Evolutionary conservation across 345 rosid genomes (phyloP).

Genomic region (Litchi chinensis): DNA sequence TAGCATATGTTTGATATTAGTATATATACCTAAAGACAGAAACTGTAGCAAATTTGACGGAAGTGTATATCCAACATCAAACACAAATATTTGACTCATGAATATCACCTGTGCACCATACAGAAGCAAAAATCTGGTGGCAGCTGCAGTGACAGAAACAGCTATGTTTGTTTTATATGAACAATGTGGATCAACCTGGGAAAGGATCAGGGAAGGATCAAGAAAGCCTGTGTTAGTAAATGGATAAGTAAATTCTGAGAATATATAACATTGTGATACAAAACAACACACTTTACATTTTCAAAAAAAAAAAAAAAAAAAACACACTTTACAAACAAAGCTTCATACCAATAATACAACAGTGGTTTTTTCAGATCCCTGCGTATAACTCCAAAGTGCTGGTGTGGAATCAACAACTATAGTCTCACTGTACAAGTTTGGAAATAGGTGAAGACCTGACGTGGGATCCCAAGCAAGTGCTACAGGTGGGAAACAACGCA

Average conservation of each 20-base stretch:
- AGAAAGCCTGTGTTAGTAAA: conserved; percentile 9
- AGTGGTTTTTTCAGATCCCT: conserved; percentile 70
- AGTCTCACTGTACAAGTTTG: conserved; percentile 67
- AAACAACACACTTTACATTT: conserved; percentile 1
- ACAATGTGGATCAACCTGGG: conserved; percentile 98
- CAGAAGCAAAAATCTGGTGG: conserved; percentile 77
- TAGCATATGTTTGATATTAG: not conserved
- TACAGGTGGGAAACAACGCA: conserved; percentile 98
- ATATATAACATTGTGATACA: conserved; percentile 13
- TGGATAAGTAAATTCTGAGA: conserved; percentile 3
- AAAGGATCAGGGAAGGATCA: conserved; percentile 18
- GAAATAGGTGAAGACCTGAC: conserved; percentile 79
- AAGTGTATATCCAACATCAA: not conserved
- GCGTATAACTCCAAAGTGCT: conserved; percentile 67
- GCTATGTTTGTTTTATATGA: conserved; percentile 65
- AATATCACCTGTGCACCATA: conserved; percentile 69
- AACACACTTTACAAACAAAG: not conserved
- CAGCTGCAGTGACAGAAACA: conserved; percentile 70
- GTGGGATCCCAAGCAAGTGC: conserved; percentile 96
- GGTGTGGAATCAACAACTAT: conserved; percentile 83
- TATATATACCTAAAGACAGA: not conserved
- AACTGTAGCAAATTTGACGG: conserved; percentile 2
- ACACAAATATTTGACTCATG: conserved; percentile 9
- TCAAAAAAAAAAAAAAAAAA: too few relatives aligned
- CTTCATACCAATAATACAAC: conserved; percentile 71